phyloP scores from a whole-genome alignment of 257 asterid genomes.

The Anisodus tanguticus region DNA sequence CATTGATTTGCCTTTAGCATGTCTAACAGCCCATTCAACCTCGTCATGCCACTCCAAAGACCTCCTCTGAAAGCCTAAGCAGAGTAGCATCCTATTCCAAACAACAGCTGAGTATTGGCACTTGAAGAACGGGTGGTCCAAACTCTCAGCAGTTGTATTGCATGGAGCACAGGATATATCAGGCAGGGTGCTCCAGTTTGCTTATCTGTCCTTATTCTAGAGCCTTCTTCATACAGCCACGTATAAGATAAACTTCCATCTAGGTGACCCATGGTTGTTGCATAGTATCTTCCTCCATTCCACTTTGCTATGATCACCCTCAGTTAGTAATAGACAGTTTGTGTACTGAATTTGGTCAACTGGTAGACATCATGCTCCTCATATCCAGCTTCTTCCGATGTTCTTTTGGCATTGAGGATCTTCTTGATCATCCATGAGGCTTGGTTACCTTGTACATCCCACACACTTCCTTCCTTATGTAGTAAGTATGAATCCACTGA shows the following conservation, averaged over 20 bases:
- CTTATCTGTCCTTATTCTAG: neutral
- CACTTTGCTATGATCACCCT: neutral
- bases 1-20: constrained; percentile 4
- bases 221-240: neutral
- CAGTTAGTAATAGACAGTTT: neutral
- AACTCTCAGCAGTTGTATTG: neutral
- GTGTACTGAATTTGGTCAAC: neutral
- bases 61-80: neutral
- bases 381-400: neutral
- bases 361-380: neutral
- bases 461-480: neutral
- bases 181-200: neutral
- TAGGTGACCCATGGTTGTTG: neutral
- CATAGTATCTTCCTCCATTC: neutral
- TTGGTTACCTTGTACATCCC: neutral
- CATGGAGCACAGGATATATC: neutral
- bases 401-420: neutral
- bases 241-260: neutral
- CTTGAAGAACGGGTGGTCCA: neutral
- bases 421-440: neutral
- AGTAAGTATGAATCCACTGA: neutral
- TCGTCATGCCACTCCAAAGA: neutral
- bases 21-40: neutral
- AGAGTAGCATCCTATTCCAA: neutral
- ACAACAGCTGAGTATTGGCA: neutral